phyloP scores from a whole-genome alignment of 805 yeast species.

The Saccharomycopsis fermentans region DNA sequence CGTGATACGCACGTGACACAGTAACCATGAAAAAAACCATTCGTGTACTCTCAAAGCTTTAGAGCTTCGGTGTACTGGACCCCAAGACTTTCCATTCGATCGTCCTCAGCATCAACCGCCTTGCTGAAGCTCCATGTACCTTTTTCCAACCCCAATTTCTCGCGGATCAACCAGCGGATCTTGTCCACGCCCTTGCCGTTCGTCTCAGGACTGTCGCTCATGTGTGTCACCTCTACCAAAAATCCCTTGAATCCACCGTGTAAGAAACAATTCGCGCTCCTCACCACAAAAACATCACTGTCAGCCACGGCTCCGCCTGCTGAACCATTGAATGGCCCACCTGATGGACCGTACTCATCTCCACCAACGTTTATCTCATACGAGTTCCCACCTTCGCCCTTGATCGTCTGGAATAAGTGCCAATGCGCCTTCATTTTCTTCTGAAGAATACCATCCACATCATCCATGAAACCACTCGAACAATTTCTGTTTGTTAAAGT shows the following conservation, averaged over 20 bases:
- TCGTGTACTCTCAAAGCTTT: too few relatives aligned
- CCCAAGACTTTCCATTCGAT: slow-evolving; percentile 14
- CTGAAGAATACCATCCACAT: slow-evolving; percentile 44
- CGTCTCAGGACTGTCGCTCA: background rate
- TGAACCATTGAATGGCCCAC: background rate
- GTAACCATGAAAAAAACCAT: too few relatives aligned
- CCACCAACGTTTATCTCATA: slow-evolving; percentile 38
- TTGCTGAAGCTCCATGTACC: slow-evolving; percentile 30
- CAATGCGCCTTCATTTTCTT: slow-evolving; percentile 60
- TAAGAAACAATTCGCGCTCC: slow-evolving; percentile 61
- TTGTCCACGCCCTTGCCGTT: slow-evolving; percentile 15
- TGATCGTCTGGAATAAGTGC: slow-evolving; percentile 56
- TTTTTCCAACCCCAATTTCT: slow-evolving; percentile 26
- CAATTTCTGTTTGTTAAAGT: slow-evolving; percentile 38
- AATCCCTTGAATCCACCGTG: slow-evolving; percentile 70
- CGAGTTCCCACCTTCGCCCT: slow-evolving; percentile 66
- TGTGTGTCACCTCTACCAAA: slow-evolving; percentile 39
- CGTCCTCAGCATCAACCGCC: slow-evolving; percentile 22
- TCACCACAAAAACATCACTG: slow-evolving; percentile 29
- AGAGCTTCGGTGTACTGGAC: slow-evolving; percentile 16
- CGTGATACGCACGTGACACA: too few relatives aligned
- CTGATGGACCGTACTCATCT: slow-evolving; percentile 11
- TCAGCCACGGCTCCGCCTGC: background rate
- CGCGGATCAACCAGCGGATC: slow-evolving; percentile 24
- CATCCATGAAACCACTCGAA: slow-evolving; percentile 44